Evolutionary conservation across 768 basidiomycete species (phyloP), one percentile per base, ranked within the genome.

Genomic region (Lactarius trivialis): DNA sequence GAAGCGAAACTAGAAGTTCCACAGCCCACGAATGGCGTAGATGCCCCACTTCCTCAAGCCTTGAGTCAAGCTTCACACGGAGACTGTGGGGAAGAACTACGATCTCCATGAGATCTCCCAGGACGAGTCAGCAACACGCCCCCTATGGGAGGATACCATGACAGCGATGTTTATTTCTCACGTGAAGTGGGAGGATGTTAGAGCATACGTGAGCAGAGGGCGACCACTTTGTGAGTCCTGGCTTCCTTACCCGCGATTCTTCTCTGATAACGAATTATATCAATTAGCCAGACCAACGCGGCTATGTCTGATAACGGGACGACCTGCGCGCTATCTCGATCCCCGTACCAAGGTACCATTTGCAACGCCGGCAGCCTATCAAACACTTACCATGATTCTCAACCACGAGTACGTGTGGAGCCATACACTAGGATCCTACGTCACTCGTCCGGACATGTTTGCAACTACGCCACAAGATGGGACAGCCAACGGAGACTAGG

Each of bases 161-260:
- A 69, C 79, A 8, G 85, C 91, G 1, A 79, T 96, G 76, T 92
- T 98, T 68, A 93, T 94, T 2, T 79, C 88, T 55, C 88, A 95
- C 67, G 86, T 87, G 9, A 80, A 86, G 53, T 98, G 90, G 90
- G 84, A 88, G 55, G 81, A 85, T 32, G 61, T 89, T 24, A 83
- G 79, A 63, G 86, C 86, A 7, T 89, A 82, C 67, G 76, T 78
- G 2, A 79, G 82, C 26, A 88, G 85, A 71, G 77, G 78, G n/a
- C 76, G 89, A 14, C 90, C 89, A 1, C 56, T 85, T 48, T 72
- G 88, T 90, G 67, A 58, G 81, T 70, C 39, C 59, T 67, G 67
- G 55, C 28, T 68, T 61, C 57, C 26, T 45, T 60, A 17, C 28
- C 45, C 56, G 48, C 33, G 34, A 48, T 55, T 34, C 9, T 50